Conservation (phyloP, 176 grass and related monocot species). For the Oryza coarctata region DNA sequence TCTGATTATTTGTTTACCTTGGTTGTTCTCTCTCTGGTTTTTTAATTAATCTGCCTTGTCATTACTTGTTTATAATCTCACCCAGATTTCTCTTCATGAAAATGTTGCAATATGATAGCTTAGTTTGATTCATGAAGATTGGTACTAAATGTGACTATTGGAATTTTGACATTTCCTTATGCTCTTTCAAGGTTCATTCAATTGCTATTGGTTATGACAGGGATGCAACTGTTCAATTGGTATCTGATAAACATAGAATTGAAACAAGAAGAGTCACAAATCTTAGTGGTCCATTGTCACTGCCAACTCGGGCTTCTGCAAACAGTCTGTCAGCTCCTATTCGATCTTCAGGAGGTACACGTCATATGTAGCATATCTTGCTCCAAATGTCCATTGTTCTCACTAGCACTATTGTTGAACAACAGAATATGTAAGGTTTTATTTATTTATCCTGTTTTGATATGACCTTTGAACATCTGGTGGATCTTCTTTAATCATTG, state of each 20-base stretch:
- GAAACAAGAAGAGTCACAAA: slow-evolving; percentile 68
- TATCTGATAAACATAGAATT: slow-evolving; percentile 66
- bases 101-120: neutral
- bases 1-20: neutral
- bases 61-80: neutral
- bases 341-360: slow-evolving; percentile 83
- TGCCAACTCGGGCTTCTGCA: slow-evolving; percentile 98
- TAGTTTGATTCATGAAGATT: neutral
- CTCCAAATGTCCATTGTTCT: neutral
- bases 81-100: neutral
- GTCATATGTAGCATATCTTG: neutral
- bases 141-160: neutral
- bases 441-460: slow-evolving; percentile 7
- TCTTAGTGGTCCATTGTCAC: slow-evolving; percentile 90
- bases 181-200: slow-evolving; percentile 3
- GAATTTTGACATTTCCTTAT: neutral
- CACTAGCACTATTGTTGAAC: slow-evolving; percentile 5
- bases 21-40: neutral
- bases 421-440: slow-evolving; percentile 7
- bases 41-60: neutral
- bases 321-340: slow-evolving; percentile 98
- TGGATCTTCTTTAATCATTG: slow-evolving; percentile 38
- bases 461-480: slow-evolving; percentile 12
- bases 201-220: slow-evolving; percentile 38
- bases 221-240: slow-evolving; percentile 50